Evolutionary conservation across 345 rosid species (phyloP), one percentile per base, ranked within the genome.

Genomic region (Mercurialis annua): DNA sequence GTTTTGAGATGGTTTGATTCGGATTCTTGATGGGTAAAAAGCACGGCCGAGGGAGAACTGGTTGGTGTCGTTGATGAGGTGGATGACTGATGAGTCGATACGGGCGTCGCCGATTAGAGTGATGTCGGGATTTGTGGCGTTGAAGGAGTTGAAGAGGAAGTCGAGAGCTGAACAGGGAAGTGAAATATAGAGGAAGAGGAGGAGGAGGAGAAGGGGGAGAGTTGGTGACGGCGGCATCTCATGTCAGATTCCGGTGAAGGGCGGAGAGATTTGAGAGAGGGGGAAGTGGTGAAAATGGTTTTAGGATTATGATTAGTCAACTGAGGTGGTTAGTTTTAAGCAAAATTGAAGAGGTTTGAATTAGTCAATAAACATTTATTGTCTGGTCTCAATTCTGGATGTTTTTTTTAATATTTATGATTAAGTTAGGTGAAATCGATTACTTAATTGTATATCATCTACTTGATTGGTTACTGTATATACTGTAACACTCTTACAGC

Each of bases 101-200:
- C 62, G 67, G 65, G 92, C 87, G 64, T 92, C 92, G 73, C 73
- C 59, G 57, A 83, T 78, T 66, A 92, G 90, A 79, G 68, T 57
- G 68, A 92, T 58, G 43, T 83, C 80, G 7, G 81, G 78, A 55
- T 34, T 66, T 26, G 71, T 61, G 6, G 78, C 53, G 31, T 59
- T 69, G 82, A 92, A 89, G 74, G 86, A 84, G 50, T 92, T 83
- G 76, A 71, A 83, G 59, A 91, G 85, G 68, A 89, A 89, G 73
- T 88, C 82, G 6, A 84, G 27, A 50, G 82, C 75, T 2, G 55
- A 23, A 17, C 59, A 59, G 27, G 64, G 67, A 17, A 1, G 18
- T 12, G 36, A 0, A 5, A n/a, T 40, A 23, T 11, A 26, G 20
- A 62, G 24, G 23, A 62, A 57, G 68, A 51, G 31, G 68, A 76